A percentile compares a stretch with the other conserved stretches of the same genome.
Evolutionary conservation across 2,329 filamentous ascomycete genomes (phyloP).

Genomic region (Tolypocladium paradoxum): DNA sequence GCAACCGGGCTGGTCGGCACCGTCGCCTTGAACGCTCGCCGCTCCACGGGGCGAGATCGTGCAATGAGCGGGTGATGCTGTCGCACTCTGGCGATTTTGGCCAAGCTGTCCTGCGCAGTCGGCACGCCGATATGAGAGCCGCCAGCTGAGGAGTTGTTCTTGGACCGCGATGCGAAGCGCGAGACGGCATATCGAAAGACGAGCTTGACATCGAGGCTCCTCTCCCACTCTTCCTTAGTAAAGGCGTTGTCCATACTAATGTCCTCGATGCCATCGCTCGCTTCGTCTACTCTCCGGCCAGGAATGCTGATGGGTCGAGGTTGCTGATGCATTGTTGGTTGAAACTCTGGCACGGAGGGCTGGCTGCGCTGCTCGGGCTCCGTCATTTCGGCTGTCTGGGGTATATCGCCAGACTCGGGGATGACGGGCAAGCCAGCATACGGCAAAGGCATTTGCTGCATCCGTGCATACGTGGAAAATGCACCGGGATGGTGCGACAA

Average conservation of each 20-base stretch:
- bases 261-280: slow-evolving; percentile 12
- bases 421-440: slow-evolving; percentile 69
- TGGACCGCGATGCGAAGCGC: slow-evolving; percentile 51
- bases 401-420: slow-evolving; percentile 35
- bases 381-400: slow-evolving; percentile 14
- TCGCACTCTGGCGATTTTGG: slow-evolving; percentile 72
- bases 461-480: slow-evolving; percentile 67
- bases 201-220: slow-evolving; percentile 79
- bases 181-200: slow-evolving; percentile 81
- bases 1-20: slow-evolving; percentile 37
- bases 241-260: slow-evolving; percentile 25
- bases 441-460: slow-evolving; percentile 54
- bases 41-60: slow-evolving; percentile 37
- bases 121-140: slow-evolving; percentile 37
- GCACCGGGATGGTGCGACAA: slow-evolving; percentile 73
- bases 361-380: slow-evolving; percentile 12
- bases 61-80: slow-evolving; percentile 83
- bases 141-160: slow-evolving; percentile 29
- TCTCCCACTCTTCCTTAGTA: slow-evolving; percentile 82
- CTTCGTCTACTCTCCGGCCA: slow-evolving; percentile 13
- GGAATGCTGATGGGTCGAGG: slow-evolving; percentile 26
- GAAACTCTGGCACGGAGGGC: slow-evolving; percentile 27
- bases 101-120: slow-evolving; percentile 53
- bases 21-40: slow-evolving; percentile 45
- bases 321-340: slow-evolving; percentile 32